Base-by-base conservation (phyloP, 1,139 yeast species). In the Debaryomyces udenii region DNA sequence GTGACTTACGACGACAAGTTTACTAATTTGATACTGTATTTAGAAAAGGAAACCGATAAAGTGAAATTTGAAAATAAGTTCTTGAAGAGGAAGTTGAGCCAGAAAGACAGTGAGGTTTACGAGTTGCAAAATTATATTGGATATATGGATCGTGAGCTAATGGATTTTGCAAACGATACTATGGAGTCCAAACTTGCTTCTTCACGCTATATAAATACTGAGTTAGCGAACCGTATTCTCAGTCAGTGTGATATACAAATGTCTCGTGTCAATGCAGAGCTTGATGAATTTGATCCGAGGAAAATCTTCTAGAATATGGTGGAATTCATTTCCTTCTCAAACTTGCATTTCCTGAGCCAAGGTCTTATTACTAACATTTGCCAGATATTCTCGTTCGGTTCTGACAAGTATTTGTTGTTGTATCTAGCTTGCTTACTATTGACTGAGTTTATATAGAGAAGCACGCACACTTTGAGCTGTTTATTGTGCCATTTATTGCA, bases 21-120 rank as follows among this genome's bases (percentile, higher is more conserved):
- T 26, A 43, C 52, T 9, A 62, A 61, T 27, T 53, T 69, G 46
- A 55, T 70, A 26, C 50, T 54, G 10, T 70, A 52, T 39, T 53
- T 70, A 20, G 75, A 70, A 28, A 57, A 52, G 13, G 70, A 70
- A 38, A 46, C 65, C 3, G 46, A 48, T 24, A 58, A 56, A 40
- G 49, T 59, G 24, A 56, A 57, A 35, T 71, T 71, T 49, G 74
- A 71, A 43, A 69, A 68, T 43, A 59, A 56, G 40, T 70, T 56
- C 43, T 51, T 71, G 40, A 56, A 49, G 22, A 43, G 45, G 7
- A 51, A 49, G 37, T 32, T 66, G 40, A 43, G 46, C 10, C 49
- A 54, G 27, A 44, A 49, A 9, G 46, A 48, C 9, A 46, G 50
- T n/a, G 62, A 61, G 42, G 51, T 56, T 14, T 41, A 41, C 1